Evolutionary conservation across 176 grass and related monocot genomes (phyloP).

Genomic region (Avena atlantica): DNA sequence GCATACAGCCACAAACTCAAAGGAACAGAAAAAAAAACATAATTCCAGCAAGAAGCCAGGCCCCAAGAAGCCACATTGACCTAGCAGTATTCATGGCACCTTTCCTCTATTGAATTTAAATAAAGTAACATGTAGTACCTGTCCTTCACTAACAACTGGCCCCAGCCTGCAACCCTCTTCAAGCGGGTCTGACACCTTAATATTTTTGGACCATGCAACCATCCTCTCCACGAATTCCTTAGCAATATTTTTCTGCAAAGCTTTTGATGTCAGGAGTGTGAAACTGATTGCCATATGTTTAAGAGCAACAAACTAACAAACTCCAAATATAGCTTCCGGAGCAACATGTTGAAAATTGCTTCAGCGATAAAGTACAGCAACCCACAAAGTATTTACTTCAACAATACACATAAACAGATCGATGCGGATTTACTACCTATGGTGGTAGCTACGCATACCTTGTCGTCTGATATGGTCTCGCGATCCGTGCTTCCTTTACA

Average conservation of each 20-base stretch:
- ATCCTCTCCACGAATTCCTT: conserved; percentile 85
- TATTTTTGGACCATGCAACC: conserved; percentile 91
- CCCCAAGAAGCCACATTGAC: background rate
- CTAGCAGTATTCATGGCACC: background rate
- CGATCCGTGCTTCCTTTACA: too few species aligned
- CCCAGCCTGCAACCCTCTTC: conserved; percentile 98
- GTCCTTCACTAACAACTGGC: conserved; percentile 85
- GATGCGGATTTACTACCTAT: too few species aligned
- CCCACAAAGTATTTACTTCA: background rate
- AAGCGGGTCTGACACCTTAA: conserved; percentile 90
- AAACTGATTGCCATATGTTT: conserved; percentile 16
- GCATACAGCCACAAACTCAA: background rate
- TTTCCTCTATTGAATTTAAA: background rate
- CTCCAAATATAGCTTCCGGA: conserved; percentile 2
- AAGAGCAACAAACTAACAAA: conserved; percentile 8
- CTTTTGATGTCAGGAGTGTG: conserved; percentile 19
- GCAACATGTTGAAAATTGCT: conserved; percentile 27
- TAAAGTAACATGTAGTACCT: conserved; percentile 56
- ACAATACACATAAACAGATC: background rate
- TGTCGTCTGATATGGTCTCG: too few species aligned
- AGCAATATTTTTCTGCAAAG: conserved; percentile 80
- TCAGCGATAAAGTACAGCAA: conserved; percentile 25
- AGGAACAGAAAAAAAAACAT: background rate
- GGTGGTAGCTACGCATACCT: too few species aligned
- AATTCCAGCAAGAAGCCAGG: conserved; percentile 3